Base-by-base conservation (phyloP, 768 basidiomycete species). In the Leccinum longicurvipes region DNA sequence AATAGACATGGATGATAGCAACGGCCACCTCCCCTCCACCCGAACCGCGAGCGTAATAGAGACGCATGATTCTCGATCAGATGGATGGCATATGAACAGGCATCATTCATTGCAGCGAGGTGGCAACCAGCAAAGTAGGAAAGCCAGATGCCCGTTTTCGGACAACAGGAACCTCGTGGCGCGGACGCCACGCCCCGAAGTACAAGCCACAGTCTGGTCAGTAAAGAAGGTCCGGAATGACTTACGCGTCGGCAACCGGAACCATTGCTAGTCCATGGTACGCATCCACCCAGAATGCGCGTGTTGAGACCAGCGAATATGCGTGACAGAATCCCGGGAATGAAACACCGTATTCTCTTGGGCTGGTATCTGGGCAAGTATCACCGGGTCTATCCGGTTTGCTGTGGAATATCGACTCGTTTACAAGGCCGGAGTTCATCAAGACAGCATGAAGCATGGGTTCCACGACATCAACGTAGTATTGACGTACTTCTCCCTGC, bases 201-300 rank as follows among this genome's bases (percentile, higher is more conserved):
- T 51, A 49, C 10, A 12, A 19, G 31, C 39, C 46, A 31, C n/a
- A n/a, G n/a, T n/a, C n/a, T n/a, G 5, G 28, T 50, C 25, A 42
- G 47, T 44, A 46, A 6, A 62, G 29, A 51, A 47, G 51, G 31
- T 19, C 28, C 32, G 28, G 47, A 23, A 17, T 27, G 36, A 79
- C 85, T 70, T 66, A 91, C 88, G 80, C 80, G 73, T 94, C 93
- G 29, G 90, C 90, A 59, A 93, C 80, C 4, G 93, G 91, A 19
- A 92, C 89, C 80, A 96, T 87, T 1, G 87, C 80, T 17, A 94
- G 74, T 6, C 84, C 83, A 67, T 92, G 91, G 66, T 83, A 93
- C 7, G 82, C 78, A 69, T 95, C 93, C 57, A 93, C 82, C 56
- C 90, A 75, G 72, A 95, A 95, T 3, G 91, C 87, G 36, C 93